These are phyloP conservation scores for Plantago lanceolata DNA, from an alignment of 305 asterid species.

Conservation along the genomic window DNA sequence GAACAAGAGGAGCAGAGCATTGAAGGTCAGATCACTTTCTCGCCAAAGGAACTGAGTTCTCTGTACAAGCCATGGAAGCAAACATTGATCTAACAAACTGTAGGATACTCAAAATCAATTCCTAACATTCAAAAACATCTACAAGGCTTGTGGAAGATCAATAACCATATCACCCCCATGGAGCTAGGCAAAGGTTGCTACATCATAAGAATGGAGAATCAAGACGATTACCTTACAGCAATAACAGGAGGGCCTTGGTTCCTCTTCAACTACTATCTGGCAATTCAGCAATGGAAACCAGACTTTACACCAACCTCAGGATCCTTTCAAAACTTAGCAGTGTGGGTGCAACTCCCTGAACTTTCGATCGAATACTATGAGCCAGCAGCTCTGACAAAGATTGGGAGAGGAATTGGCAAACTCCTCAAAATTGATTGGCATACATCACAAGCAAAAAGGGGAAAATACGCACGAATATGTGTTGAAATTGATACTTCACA, in stretches of 20 bases:
- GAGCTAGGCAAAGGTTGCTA: background rate
- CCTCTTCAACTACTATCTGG: background rate
- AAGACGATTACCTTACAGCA: background rate
- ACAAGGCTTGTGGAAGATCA: too few species aligned
- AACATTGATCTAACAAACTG: too few species aligned
- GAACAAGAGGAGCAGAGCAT: too few species aligned
- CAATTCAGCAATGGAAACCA: background rate
- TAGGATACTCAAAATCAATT: too few species aligned
- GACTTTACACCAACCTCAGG: background rate
- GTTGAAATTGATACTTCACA: background rate
- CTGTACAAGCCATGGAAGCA: too few species aligned
- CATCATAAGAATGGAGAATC: background rate
- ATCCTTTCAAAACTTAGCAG: background rate
- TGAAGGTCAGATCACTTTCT: too few species aligned
- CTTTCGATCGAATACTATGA: background rate
- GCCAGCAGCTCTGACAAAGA: background rate
- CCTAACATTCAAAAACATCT: too few species aligned
- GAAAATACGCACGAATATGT: background rate
- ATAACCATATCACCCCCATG: fast-evolving
- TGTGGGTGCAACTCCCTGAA: background rate
- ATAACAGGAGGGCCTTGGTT: background rate
- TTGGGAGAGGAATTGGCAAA: background rate
- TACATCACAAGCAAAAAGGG: background rate
- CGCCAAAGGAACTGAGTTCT: too few species aligned
- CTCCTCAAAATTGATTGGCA: background rate